Evolutionary conservation across 1,284 basidiomycete species (phyloP).

Genomic region (Psilocybe mexicana): DNA sequence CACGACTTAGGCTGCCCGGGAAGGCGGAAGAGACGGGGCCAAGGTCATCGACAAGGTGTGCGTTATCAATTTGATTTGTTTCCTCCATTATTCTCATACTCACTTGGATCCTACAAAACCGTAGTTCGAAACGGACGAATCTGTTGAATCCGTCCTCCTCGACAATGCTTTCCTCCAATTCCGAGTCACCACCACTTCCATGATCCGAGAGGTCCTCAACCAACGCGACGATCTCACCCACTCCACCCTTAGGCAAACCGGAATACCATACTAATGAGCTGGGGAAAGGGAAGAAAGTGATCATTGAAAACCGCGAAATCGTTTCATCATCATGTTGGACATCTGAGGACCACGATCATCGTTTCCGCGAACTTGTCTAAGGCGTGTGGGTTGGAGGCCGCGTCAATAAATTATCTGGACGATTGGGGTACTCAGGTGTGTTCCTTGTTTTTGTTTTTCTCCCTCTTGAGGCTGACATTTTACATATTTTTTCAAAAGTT

Average conservation of each 20-base stretch:
- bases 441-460: constrained; percentile 6
- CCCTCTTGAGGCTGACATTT: too few relatives aligned
- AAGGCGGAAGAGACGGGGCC: constrained; percentile 79
- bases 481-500: constrained; percentile 44
- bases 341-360: constrained; percentile 96
- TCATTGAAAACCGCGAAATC: constrained; percentile 95
- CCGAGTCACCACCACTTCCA: constrained; percentile 67
- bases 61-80: neutral
- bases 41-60: constrained; percentile 73
- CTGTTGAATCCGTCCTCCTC: constrained; percentile 64
- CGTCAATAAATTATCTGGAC: constrained; percentile 91
- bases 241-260: constrained; percentile 48
- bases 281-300: constrained; percentile 79
- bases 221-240: constrained; percentile 82
- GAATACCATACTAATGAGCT: constrained; percentile 76
- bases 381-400: constrained; percentile 91
- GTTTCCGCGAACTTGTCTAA: constrained; percentile 93
- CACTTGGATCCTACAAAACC: neutral
- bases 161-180: constrained; percentile 87
- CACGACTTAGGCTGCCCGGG: constrained; percentile 85
- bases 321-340: constrained; percentile 87
- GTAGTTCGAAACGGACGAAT: constrained; percentile 70
- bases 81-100: too few relatives aligned
- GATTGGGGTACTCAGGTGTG: constrained; percentile 92
- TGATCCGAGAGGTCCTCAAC: constrained; percentile 77